Evolutionary conservation across 2,329 filamentous ascomycete genomes (phyloP), one percentile per base, ranked within the genome.

Genomic region (Pezicula rhizophila): DNA sequence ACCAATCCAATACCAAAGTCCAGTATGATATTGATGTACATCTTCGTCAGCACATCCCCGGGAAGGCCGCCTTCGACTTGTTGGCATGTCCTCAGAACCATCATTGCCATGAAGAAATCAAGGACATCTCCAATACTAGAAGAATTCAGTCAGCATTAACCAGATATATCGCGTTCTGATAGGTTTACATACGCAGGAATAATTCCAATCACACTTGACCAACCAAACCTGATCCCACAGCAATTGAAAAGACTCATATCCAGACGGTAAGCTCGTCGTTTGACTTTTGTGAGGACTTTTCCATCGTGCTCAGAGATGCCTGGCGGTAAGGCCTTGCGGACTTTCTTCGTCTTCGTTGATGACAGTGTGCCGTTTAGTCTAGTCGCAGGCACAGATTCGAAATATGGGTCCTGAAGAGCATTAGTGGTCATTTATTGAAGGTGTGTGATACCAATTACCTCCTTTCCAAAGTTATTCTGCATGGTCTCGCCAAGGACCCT

Each of bases 211-310:
- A 96, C 79, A 59, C 85, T 87, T 45, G 87, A 82, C 89, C 90
- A 96, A 47, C 93, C 93, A 63, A 97, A 91, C 50, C 84, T 80
- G 51, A 95, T 77, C 39, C 90, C 89, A 55, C 86, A 80, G 63
- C 89, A 80, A 62, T 80, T 90, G 72, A 92, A 95, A 5, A 96
- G 78, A 48, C 79, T 80, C 74, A 89, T 86, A 67, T 97, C 93
- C 23, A 96, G 79, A 34, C 82, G 78, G 69, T 96, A 95, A 31
- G 93, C 90, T 50, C 86, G 79, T 59, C 85, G 80, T 68, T 95
- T 92, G 59, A 95, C 89, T 60, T 85, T 86, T 59, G 86, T 95
- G 55, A 97, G 81, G 57, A 96, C 76, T 54, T 85, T 78, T 61
- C 78, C 84, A 68, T 99, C 93, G 59, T 95, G 80, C 25, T 84